Evolutionary conservation across 2,329 filamentous ascomycete species (phyloP).

Genomic region (Leptoxyphium fumago): DNA sequence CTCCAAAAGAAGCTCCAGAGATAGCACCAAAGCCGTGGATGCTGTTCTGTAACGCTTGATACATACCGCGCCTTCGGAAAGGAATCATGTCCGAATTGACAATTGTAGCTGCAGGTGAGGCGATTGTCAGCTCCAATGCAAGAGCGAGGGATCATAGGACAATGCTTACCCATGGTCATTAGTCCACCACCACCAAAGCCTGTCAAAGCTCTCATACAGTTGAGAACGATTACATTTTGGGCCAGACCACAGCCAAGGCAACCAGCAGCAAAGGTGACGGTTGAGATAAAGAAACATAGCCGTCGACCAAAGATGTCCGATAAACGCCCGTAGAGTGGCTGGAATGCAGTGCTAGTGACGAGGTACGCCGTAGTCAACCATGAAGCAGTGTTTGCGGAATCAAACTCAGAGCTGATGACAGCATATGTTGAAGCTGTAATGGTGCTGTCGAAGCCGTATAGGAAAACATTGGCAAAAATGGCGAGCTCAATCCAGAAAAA

Average conservation of each 20-base stretch:
- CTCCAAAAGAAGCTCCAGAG: slow-evolving; percentile 35
- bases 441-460: slow-evolving; percentile 9
- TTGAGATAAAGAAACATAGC: slow-evolving; percentile 18
- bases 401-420: slow-evolving; percentile 40
- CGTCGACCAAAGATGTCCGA: slow-evolving; percentile 51
- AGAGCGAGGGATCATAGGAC: background rate
- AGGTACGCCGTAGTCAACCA: slow-evolving; percentile 65
- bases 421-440: slow-evolving; percentile 10
- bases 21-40: slow-evolving; percentile 49
- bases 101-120: slow-evolving; percentile 12
- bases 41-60: slow-evolving; percentile 46
- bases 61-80: slow-evolving; percentile 41
- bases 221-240: slow-evolving; percentile 12
- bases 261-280: slow-evolving; percentile 17
- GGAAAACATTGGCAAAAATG: slow-evolving; percentile 11
- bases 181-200: slow-evolving; percentile 19
- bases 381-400: slow-evolving; percentile 58
- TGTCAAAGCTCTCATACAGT: slow-evolving; percentile 16
- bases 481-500: slow-evolving; percentile 10
- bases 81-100: slow-evolving; percentile 49
- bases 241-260: slow-evolving; percentile 20
- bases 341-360: slow-evolving; percentile 58
- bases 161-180: slow-evolving; percentile 17
- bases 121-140: background rate
- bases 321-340: slow-evolving; percentile 59